Evolutionary conservation across 768 basidiomycete genomes (phyloP), one percentile per base, ranked within the genome.

Genomic region (Russula dissimulans): DNA sequence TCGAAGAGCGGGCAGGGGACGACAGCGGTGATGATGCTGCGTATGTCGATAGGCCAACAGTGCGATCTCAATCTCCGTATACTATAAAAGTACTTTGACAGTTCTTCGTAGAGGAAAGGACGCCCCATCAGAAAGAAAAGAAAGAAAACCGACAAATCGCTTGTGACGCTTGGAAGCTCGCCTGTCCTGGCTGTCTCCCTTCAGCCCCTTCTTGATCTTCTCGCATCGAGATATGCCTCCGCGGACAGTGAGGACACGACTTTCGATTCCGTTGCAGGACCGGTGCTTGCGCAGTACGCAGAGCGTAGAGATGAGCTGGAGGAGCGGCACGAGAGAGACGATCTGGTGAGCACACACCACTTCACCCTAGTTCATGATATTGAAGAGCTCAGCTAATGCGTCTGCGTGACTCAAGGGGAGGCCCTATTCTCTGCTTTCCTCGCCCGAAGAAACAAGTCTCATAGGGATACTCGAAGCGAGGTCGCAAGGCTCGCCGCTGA

Each of bases 141-240:
- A 45, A 62, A 54, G 34, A 53, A n/a, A 34, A 26, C 31, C 9
- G 32, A n/a, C 4, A 9, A 47, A 38, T 38, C 49, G 52, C 31
- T 26, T 26, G 22, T 26, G 41, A 48, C 38, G 17, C 5, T 22
- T 29, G 22, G 34, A 29, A 36, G 12, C 26, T 51, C 50, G 8
- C 22, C 43, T 4, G 15, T 47, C 45, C 45, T 56, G 7, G 14
- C 51, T 2, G n/a, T 55, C 44, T 38, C 57, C 34, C 59, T 66
- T 31, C 65, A 66, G 22, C 56, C 65, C 41, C 47, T 66, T 18
- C 22, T 64, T 22, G 63, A 66, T 45, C 38, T 51, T 9, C 63
- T 65, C 17, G 47, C 54, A 7, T 54, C 56, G 15, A 44, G 17
- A 51, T 54, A 65, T 53, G 65, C 65, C 44, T 39, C 58, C 2